Evolutionary conservation across 352 stramenopile species (phyloP).

Genomic region (Pythium aquatile): DNA sequence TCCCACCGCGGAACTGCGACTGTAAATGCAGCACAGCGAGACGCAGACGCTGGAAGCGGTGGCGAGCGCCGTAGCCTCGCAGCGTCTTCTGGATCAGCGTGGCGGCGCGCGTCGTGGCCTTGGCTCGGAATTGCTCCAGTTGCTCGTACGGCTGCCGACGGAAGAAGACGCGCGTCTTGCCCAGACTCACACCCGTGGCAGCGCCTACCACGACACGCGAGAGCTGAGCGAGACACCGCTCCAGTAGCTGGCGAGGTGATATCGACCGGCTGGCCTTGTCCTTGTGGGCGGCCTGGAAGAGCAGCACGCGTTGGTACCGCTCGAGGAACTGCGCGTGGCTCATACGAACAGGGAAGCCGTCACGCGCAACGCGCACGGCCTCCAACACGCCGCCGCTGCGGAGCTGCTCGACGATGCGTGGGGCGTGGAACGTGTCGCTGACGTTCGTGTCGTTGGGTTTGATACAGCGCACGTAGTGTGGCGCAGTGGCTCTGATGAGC

Average conservation of each 20-base stretch:
- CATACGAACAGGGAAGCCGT: slow-evolving; percentile 83
- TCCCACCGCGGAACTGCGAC: slow-evolving; percentile 35
- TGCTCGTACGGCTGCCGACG: slow-evolving; percentile 92
- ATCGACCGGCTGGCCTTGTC: not conserved
- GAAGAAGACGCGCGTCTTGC: slow-evolving; percentile 94
- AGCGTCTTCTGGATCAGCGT: slow-evolving; percentile 52
- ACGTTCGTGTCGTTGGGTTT: slow-evolving; percentile 96
- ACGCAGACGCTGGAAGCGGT: slow-evolving; percentile 36
- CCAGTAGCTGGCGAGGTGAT: slow-evolving; percentile 1
- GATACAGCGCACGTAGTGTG: slow-evolving; percentile 98
- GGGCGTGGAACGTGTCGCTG: slow-evolving; percentile 69
- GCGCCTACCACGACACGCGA: slow-evolving; percentile 4
- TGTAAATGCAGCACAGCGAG: slow-evolving; percentile 46
- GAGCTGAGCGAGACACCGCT: slow-evolving; percentile 20
- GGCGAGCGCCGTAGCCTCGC: slow-evolving; percentile 45
- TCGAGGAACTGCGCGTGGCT: slow-evolving; percentile 76
- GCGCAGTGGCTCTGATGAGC: slow-evolving; percentile 92
- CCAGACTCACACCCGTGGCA: slow-evolving; percentile 58
- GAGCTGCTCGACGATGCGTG: slow-evolving; percentile 81
- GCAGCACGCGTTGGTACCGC: slow-evolving; percentile 58
- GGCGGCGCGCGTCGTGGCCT: slow-evolving; percentile 32
- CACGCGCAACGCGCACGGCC: slow-evolving; percentile 81
- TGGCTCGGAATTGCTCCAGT: slow-evolving; percentile 72
- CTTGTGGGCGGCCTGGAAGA: slow-evolving; percentile 17
- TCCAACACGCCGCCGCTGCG: slow-evolving; percentile 86